Evolutionary conservation across 2,329 filamentous ascomycete genomes (phyloP).

Genomic region (Alternaria longipes): DNA sequence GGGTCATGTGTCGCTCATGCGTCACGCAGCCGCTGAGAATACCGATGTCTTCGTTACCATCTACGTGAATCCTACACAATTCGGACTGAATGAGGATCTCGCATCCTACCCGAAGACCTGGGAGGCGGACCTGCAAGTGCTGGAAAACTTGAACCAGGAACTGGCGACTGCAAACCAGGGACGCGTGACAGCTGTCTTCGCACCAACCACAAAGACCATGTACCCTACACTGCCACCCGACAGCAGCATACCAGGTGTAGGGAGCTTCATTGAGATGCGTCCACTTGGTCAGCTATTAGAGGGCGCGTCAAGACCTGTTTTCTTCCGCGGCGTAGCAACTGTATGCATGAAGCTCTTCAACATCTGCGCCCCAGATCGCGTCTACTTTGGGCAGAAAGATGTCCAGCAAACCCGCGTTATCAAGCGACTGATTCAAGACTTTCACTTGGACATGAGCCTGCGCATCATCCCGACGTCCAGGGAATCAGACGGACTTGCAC

Average conservation of each 20-base stretch:
- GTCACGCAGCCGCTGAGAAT: constrained; percentile 83
- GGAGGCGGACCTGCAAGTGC: constrained; percentile 74
- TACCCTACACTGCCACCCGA: constrained; percentile 83
- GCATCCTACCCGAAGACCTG: constrained; percentile 90
- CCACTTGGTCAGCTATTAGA: constrained; percentile 84
- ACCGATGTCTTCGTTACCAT: constrained; percentile 89
- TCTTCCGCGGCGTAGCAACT: constrained; percentile 95
- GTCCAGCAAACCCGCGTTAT: constrained; percentile 95
- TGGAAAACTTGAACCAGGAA: constrained; percentile 75
- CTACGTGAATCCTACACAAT: constrained; percentile 97
- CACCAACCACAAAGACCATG: constrained; percentile 82
- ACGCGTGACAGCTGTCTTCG: constrained; percentile 82
- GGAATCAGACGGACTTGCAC: constrained; percentile 82
- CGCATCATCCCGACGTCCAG: constrained; percentile 78
- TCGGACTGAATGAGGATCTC: constrained; percentile 88
- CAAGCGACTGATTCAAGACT: constrained; percentile 84
- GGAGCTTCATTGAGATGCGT: constrained; percentile 91
- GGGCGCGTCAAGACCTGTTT: constrained; percentile 85
- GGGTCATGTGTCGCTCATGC: constrained; percentile 87
- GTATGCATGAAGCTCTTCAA: constrained; percentile 96
- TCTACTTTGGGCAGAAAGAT: constrained; percentile 98
- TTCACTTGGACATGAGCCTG: constrained; percentile 79
- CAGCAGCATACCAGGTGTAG: constrained; percentile 76
- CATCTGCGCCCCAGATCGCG: constrained; percentile 77
- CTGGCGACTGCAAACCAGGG: constrained; percentile 67